Percentiles rank a stretch among this genome's conserved stretches.
Conservation (phyloP, 306 rosid genomes). For the Cucumis melo region DNA sequence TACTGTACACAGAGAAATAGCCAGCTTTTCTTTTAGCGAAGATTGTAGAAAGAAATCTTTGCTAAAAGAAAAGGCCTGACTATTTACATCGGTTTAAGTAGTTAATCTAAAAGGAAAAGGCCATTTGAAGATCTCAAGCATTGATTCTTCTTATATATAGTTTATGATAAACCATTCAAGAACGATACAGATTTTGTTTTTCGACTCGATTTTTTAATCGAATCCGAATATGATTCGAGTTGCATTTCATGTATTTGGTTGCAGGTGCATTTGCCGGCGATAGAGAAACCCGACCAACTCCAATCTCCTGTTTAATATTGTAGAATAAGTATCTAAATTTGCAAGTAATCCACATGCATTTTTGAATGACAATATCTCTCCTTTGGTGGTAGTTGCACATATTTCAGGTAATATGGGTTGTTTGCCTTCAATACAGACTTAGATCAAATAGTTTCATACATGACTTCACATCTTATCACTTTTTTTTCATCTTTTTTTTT, state of each 20-base stretch:
- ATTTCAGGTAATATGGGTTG: background rate
- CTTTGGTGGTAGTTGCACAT: background rate
- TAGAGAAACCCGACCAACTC: background rate
- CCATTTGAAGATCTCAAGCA: background rate
- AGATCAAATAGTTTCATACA: background rate
- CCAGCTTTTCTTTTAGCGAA: background rate
- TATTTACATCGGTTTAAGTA: background rate
- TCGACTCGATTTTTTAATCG: background rate
- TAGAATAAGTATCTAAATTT: background rate
- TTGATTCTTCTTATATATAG: background rate
- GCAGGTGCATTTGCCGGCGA: background rate
- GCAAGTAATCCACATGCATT: background rate
- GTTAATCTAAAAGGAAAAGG: background rate
- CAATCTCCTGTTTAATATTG: background rate
- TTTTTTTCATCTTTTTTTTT: background rate
- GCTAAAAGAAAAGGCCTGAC: too few relatives aligned
- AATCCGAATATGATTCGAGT: background rate
- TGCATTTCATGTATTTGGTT: background rate
- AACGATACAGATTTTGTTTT: background rate
- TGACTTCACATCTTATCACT: background rate
- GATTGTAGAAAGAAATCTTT: background rate
- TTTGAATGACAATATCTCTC: background rate
- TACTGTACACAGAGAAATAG: background rate
- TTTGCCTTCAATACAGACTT: background rate
- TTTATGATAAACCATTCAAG: too few relatives aligned